Percentiles rank a stretch among this genome's conserved stretches.
phyloP scores from a whole-genome alignment of 2,329 filamentous ascomycete species.

The Scytalidium sp. region DNA sequence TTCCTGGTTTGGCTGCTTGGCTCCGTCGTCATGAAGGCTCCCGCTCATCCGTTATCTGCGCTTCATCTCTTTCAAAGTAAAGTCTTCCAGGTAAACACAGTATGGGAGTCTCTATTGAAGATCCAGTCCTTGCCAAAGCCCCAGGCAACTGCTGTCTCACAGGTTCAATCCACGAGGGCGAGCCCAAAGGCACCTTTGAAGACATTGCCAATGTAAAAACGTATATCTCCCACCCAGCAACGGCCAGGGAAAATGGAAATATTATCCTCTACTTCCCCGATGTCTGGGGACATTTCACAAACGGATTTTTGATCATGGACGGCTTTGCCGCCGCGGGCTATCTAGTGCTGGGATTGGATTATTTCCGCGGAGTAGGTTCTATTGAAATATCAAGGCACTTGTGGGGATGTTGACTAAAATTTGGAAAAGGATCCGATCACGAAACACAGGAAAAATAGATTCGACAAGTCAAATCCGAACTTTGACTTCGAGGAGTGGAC shows the following conservation, averaged over 20 bases:
- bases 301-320: constrained; percentile 42
- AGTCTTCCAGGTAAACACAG: background rate
- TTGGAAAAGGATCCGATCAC: constrained; percentile 35
- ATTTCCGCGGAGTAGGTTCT: constrained; percentile 38
- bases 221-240: constrained; percentile 30
- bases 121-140: constrained; percentile 28
- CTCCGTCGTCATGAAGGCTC: background rate
- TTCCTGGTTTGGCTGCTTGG: background rate
- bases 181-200: constrained; percentile 31
- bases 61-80: background rate
- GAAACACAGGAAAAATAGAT: constrained; percentile 33
- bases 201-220: constrained; percentile 33
- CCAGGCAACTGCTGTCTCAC: constrained; percentile 36
- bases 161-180: constrained; percentile 36
- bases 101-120: background rate
- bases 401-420: background rate
- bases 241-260: constrained; percentile 34
- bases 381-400: background rate
- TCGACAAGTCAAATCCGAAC: constrained; percentile 29
- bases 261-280: constrained; percentile 44
- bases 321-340: constrained; percentile 42
- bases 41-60: background rate
- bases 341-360: constrained; percentile 39
- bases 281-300: constrained; percentile 41
- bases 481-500: constrained; percentile 50